Conservation (phyloP, 495 filamentous ascomycete genomes). For the Penicillium canescens region DNA sequence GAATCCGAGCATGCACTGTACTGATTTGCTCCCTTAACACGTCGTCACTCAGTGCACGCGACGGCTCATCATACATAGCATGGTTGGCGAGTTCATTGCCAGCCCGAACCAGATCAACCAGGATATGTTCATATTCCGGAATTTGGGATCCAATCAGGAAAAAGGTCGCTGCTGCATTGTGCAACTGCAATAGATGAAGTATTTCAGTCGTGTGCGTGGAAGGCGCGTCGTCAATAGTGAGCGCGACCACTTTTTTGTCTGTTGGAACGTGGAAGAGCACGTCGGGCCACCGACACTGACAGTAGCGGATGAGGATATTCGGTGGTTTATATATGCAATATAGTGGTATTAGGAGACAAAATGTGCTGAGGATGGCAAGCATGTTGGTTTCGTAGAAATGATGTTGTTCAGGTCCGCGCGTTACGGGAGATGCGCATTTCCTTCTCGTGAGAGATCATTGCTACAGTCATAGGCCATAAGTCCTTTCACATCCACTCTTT, state of each 20-base stretch:
- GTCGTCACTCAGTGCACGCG: conserved; percentile 41
- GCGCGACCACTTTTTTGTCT: conserved; percentile 62
- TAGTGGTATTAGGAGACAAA: conserved; percentile 56
- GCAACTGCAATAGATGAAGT: conserved; percentile 56
- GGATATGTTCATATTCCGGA: conserved; percentile 53
- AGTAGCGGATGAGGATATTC: conserved; percentile 59
- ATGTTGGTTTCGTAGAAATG: conserved; percentile 26
- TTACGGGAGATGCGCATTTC: not conserved
- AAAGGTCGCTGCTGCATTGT: conserved; percentile 69
- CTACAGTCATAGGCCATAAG: no score
- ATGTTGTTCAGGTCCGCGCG: no score
- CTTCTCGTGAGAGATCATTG: no score
- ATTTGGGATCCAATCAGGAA: conserved; percentile 81
- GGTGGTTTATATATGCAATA: conserved; percentile 77
- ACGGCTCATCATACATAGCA: conserved; percentile 81
- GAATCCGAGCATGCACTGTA: conserved; percentile 49
- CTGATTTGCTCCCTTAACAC: conserved; percentile 40
- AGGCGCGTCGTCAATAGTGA: conserved; percentile 85
- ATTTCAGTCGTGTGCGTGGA: conserved; percentile 73
- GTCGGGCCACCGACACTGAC: conserved; percentile 70
- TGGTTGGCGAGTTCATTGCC: conserved; percentile 82
- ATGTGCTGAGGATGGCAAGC: conserved; percentile 45
- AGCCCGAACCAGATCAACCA: conserved; percentile 59
- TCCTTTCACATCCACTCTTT: no score
- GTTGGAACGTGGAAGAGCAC: conserved; percentile 69